These are phyloP conservation scores for Hawksworthiomyces lignivorus DNA, from an alignment of 2,329 filamentous ascomycete species.

Conservation along the genomic window DNA sequence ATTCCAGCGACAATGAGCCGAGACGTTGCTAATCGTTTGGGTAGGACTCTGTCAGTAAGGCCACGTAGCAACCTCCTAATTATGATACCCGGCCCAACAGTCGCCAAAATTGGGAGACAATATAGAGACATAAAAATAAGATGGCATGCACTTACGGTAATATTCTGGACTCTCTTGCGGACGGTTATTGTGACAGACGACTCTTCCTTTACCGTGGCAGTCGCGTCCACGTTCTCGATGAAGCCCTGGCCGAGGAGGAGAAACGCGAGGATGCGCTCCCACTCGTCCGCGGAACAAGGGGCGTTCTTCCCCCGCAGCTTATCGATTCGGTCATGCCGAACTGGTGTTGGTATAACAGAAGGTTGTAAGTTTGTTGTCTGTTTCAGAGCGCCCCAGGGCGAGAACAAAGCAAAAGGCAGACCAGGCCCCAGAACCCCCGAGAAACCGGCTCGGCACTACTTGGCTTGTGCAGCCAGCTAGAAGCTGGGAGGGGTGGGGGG, in stretches of 20 bases:
- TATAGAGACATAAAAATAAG: constrained; percentile 5
- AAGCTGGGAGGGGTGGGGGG: no score
- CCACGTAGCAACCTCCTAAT: no score
- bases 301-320: constrained; percentile 46
- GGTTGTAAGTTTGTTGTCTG: neutral
- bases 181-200: constrained; percentile 53
- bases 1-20: constrained; percentile 53
- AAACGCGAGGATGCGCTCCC: constrained; percentile 53
- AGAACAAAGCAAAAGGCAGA: neutral
- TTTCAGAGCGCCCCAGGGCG: neutral
- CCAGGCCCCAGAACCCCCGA: no score
- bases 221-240: constrained; percentile 47
- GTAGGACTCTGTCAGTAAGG: no score
- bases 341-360: constrained; percentile 23
- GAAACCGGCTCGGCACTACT: no score
- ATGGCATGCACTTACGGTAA: constrained; percentile 48
- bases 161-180: constrained; percentile 58
- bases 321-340: constrained; percentile 48
- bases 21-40: constrained; percentile 70
- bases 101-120: constrained; percentile 1
- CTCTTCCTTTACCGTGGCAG: constrained; percentile 49
- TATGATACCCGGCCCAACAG: no score
- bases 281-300: constrained; percentile 54
- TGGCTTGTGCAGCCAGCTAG: no score
- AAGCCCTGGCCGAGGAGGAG: constrained; percentile 45